A percentile compares a stretch with the other conserved stretches of the same genome.
Conservation (phyloP, 139 green algal genomes). For the Tetradesmus lagerheimii region DNA sequence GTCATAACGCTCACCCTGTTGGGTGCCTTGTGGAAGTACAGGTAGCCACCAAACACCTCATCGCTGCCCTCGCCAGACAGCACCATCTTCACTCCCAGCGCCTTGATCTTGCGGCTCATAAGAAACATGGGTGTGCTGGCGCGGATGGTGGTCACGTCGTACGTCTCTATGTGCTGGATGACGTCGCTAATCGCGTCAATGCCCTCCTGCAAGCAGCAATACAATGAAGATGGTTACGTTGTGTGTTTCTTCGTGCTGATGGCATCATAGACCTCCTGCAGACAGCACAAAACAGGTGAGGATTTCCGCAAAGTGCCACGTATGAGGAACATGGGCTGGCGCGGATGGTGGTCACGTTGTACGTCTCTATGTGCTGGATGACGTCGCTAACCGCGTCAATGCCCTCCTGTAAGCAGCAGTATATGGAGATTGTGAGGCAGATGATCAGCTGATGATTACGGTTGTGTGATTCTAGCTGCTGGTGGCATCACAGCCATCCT, state of each 20-base stretch:
- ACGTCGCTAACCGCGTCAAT: conserved; percentile 95
- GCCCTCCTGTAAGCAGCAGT: conserved; percentile 77
- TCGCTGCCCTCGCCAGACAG: conserved; percentile 96
- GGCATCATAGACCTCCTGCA: too few species aligned
- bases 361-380: conserved; percentile 95
- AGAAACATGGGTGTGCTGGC: conserved; percentile 98
- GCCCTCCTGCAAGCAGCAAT: conserved; percentile 77
- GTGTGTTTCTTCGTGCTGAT: too few species aligned
- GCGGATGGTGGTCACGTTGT: conserved; percentile 73
- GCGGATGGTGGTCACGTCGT: conserved; percentile 81
- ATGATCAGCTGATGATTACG: too few species aligned
- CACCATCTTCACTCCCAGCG: conserved; percentile 95
- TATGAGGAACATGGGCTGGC: conserved; percentile 98
- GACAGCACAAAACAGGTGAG: too few species aligned
- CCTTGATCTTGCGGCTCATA: conserved; percentile 96
- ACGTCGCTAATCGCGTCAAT: conserved; percentile 96
- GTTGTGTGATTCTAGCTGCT: too few species aligned
- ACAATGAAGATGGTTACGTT: too few species aligned
- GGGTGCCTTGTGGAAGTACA: conserved; percentile 99
- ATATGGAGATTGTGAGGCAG: too few species aligned
- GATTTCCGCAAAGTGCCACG: conserved; percentile 96
- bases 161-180: conserved; percentile 97
- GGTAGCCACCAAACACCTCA: conserved; percentile 98
- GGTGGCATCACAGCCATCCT: conserved; percentile 95
- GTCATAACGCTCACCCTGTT: conserved; percentile 56